Percentiles rank a stretch among this genome's conserved stretches.
These are phyloP conservation scores for Lepiota venenata DNA, from an alignment of 768 basidiomycete species.

Conservation along the genomic window DNA sequence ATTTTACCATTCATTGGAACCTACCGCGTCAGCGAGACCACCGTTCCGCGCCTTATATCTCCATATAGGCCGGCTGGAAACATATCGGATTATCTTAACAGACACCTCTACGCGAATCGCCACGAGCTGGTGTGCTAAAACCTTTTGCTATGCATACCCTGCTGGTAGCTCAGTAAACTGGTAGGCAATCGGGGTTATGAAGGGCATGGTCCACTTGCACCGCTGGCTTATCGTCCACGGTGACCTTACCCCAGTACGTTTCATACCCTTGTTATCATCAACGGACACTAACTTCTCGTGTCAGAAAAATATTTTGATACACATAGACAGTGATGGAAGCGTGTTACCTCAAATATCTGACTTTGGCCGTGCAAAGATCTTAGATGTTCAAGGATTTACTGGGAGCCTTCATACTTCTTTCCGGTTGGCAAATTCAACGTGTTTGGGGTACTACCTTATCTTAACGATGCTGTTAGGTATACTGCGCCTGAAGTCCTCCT, in stretches of 20 bases:
- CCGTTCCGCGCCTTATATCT: conserved; percentile 3
- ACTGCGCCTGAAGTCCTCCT: conserved; percentile 1
- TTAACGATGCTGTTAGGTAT: background rate
- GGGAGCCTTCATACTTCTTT: background rate
- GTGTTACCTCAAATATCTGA: background rate
- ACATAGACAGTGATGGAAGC: background rate
- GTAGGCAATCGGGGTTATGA: background rate
- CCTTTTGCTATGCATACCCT: background rate
- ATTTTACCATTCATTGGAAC: conserved; percentile 2
- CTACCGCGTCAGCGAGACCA: background rate
- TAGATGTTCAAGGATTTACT: background rate
- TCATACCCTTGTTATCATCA: background rate
- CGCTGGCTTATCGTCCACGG: conserved; percentile 2
- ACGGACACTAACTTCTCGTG: background rate
- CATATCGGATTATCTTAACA: background rate
- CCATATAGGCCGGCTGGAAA: conserved; percentile 1
- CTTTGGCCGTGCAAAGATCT: conserved; percentile 4
- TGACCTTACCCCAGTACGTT: conserved; percentile 4
- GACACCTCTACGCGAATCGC: background rate
- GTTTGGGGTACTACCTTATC: background rate
- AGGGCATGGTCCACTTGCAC: conserved; percentile 6
- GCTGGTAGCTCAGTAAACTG: background rate
- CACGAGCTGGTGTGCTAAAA: background rate
- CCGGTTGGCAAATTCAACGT: background rate
- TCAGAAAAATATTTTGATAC: background rate